These are phyloP conservation scores for Clitocybe nebularis DNA, from an alignment of 1,284 basidiomycete genomes.

Conservation along the genomic window DNA sequence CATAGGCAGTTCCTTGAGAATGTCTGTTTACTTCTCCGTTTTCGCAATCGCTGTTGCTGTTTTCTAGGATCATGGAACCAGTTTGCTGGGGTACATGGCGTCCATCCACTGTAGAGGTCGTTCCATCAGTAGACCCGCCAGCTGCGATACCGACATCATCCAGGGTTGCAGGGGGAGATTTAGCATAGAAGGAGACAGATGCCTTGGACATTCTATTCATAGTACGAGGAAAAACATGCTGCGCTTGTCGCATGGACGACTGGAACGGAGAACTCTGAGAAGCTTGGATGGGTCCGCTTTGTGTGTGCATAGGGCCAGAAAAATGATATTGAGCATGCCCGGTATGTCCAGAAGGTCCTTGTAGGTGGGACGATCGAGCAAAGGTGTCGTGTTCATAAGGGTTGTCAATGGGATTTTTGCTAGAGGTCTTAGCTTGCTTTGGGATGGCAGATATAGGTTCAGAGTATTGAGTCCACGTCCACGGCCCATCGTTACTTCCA, in stretches of 20 bases:
- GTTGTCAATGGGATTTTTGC: slow-evolving; percentile 5
- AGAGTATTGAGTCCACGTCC: slow-evolving; percentile 65
- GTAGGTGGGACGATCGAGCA: slow-evolving; percentile 11
- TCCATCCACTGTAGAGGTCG: slow-evolving; percentile 42
- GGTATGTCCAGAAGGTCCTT: slow-evolving; percentile 13
- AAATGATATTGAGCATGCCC: slow-evolving; percentile 16
- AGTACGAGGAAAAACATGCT: slow-evolving; percentile 32
- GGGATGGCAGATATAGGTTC: slow-evolving; percentile 23
- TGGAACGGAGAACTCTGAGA: slow-evolving; percentile 20
- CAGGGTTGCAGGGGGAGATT: slow-evolving; percentile 33
- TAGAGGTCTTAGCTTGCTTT: slow-evolving; percentile 9
- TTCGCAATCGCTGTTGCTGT: slow-evolving; percentile 17
- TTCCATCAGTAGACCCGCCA: slow-evolving; percentile 28
- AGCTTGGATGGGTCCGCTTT: slow-evolving; percentile 16
- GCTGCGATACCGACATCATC: slow-evolving; percentile 42
- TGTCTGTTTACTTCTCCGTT: slow-evolving; percentile 24
- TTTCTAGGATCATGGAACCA: slow-evolving; percentile 21
- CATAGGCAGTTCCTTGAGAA: slow-evolving; percentile 48
- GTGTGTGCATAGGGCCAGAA: slow-evolving; percentile 13
- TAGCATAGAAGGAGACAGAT: slow-evolving; percentile 52
- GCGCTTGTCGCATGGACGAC: slow-evolving; percentile 29
- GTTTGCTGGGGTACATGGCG: slow-evolving; percentile 32
- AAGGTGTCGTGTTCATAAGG: slow-evolving; percentile 8
- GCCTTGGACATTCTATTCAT: slow-evolving; percentile 45
- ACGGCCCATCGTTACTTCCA: slow-evolving; percentile 37